Evolutionary conservation across 768 basidiomycete genomes (phyloP), one percentile per base, ranked within the genome.

Genomic region (Suillus lakei): DNA sequence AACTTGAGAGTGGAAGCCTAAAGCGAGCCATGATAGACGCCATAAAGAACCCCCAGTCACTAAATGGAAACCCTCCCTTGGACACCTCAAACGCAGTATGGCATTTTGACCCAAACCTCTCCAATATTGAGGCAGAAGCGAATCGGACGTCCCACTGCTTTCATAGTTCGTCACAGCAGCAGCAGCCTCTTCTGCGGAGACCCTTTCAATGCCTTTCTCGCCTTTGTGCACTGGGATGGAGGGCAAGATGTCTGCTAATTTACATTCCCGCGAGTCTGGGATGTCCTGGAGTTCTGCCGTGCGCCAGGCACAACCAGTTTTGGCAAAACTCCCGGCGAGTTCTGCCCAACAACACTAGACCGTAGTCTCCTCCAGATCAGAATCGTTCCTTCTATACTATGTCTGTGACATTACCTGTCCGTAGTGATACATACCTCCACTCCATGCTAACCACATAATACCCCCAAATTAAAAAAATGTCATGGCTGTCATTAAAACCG

Each of bases 131-230:
- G 7, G 83, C 86, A n/a, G 86, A 87, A 65, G 91, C 92, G 70
- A 94, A 91, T 26, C 91, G 83, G 61, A 95, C 91, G 72, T 98
- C 96, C 96, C 96, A 98, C 32, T 85, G 84, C 74, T 87, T 89
- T 88, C 85, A 46, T 86, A 84, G 66, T 89, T 90, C 9, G 83
- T 83, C 21, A 98, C 83, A 26, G 92, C 84, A 1, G 89, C 83
- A 0, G 88, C 89, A 41, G 98, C 82, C 74, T 99, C 97, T 72
- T 98, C 96, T 1, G 96, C 96, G 1, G 95, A 92, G 13, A 96
- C 86, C 4, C 96, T 95, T 73, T 98, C 93, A 60, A 99, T 90
- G 66, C 98, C 94, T 77, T 93, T 93, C 73, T 91, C 89, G 0
- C 93, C 95, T 69, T 89, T 91, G 76, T 95, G 91, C 4, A 99